A percentile compares a stretch with the other conserved stretches of the same genome.
Conservation (phyloP, 75 land plant species). For the Sequoia sempervirens region DNA sequence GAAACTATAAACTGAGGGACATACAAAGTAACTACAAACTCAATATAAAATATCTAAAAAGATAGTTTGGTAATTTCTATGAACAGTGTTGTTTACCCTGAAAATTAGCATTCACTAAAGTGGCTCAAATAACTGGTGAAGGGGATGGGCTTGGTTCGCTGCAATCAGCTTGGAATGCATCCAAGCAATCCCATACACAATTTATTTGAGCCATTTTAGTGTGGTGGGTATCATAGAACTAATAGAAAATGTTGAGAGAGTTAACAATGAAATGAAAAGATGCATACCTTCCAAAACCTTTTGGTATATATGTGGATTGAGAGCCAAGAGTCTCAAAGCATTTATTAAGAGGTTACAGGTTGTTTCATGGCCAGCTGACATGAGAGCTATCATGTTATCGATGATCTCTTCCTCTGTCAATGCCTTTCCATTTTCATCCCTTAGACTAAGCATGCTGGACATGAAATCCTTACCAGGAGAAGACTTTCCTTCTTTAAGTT, state of each 20-base stretch:
- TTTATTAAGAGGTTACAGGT: not conserved
- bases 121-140: too few species aligned
- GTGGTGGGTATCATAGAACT: too few species aligned
- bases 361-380: not conserved
- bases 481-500: not conserved
- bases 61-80: too few species aligned
- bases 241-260: not conserved
- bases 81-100: too few species aligned
- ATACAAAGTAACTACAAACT: too few species aligned
- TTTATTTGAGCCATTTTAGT: too few species aligned
- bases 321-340: not conserved
- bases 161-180: too few species aligned
- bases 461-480: not conserved
- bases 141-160: too few species aligned
- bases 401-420: not conserved
- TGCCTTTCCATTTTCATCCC: not conserved
- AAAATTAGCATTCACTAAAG: too few species aligned
- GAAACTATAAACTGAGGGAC: too few species aligned
- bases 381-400: not conserved
- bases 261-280: not conserved
- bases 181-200: too few species aligned
- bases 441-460: not conserved
- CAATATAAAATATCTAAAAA: too few species aligned
- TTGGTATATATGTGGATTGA: not conserved
- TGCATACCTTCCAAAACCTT: not conserved